A percentile compares a stretch with the other conserved stretches of the same genome.
phyloP scores from a whole-genome alignment of 306 rosid genomes.

The Begonia masoniana region DNA sequence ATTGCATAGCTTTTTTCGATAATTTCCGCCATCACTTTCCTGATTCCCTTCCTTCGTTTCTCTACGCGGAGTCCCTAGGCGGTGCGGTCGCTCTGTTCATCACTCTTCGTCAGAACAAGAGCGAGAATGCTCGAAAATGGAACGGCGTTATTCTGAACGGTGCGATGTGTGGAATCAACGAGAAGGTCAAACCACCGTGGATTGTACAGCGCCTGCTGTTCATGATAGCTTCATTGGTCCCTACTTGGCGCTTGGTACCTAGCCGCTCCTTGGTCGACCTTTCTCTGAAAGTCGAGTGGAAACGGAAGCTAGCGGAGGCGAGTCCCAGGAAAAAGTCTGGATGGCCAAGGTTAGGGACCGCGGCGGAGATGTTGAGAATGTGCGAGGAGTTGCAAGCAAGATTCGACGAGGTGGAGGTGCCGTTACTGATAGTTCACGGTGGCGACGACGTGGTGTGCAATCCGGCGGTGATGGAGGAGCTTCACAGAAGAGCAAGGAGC shows the following conservation, averaged over 20 bases:
- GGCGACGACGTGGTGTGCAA: constrained; percentile 67
- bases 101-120: constrained; percentile 33
- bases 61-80: constrained; percentile 88
- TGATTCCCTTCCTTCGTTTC: constrained; percentile 49
- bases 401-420: constrained; percentile 73
- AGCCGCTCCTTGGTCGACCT: constrained; percentile 67
- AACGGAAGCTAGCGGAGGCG: constrained; percentile 66
- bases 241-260: constrained; percentile 89
- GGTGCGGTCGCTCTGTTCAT: constrained; percentile 78
- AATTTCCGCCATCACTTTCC: constrained; percentile 43
- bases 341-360: constrained; percentile 90
- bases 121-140: constrained; percentile 19
- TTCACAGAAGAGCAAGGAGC: constrained; percentile 53
- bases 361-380: constrained; percentile 60
- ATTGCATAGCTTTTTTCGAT: constrained; percentile 61
- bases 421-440: constrained; percentile 70
- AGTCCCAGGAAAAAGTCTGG: constrained; percentile 50
- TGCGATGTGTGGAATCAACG: constrained; percentile 92
- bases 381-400: constrained; percentile 74
- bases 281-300: constrained; percentile 76
- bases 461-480: constrained; percentile 61
- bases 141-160: constrained; percentile 73
- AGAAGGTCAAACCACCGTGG: constrained; percentile 93
- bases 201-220: constrained; percentile 71
- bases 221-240: constrained; percentile 44